Evolutionary conservation across 805 yeast genomes (phyloP).

Genomic region (Metschnikowia aberdeeniae): DNA sequence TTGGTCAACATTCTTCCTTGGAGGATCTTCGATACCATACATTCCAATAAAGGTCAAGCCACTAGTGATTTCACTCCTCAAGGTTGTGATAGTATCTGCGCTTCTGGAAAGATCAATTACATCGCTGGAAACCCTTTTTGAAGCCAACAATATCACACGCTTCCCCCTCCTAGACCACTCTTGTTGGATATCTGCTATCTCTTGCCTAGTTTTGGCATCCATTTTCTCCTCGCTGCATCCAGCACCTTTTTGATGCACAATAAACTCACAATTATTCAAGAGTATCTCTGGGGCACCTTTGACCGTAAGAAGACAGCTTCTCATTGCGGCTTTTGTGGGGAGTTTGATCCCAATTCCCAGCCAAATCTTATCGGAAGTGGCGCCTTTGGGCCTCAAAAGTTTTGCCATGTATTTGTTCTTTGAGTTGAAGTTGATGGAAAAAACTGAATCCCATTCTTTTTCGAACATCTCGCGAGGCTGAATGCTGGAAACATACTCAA

Average conservation of each 20-base stretch:
- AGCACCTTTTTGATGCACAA: constrained; percentile 7
- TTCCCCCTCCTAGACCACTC: constrained; percentile 36
- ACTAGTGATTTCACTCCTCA: constrained; percentile 14
- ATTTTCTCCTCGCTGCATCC: constrained; percentile 12
- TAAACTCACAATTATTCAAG: constrained; percentile 24
- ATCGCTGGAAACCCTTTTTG: constrained; percentile 19
- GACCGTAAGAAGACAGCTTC: constrained; percentile 23
- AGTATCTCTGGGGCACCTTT: constrained; percentile 49
- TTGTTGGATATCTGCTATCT: constrained; percentile 25
- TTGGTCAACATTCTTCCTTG: constrained; percentile 31
- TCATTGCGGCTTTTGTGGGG: constrained; percentile 9
- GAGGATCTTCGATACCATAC: constrained; percentile 43
- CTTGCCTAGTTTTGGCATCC: constrained; percentile 12
- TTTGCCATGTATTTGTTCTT: constrained; percentile 44
- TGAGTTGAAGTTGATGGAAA: constrained; percentile 42
- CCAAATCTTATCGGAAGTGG: constrained; percentile 3
- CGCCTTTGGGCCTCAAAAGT: constrained; percentile 19
- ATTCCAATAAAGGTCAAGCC: constrained; percentile 33
- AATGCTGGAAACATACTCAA: constrained; percentile 28
- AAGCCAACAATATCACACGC: constrained; percentile 30
- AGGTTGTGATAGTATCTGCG: constrained; percentile 12
- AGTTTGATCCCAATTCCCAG: constrained; percentile 9
- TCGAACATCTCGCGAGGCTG: constrained; percentile 11
- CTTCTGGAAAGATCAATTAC: constrained; percentile 9
- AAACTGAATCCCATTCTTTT: constrained; percentile 20